Conservation (phyloP, 352 stramenopile genomes). For the Phytopythium aichiense region DNA sequence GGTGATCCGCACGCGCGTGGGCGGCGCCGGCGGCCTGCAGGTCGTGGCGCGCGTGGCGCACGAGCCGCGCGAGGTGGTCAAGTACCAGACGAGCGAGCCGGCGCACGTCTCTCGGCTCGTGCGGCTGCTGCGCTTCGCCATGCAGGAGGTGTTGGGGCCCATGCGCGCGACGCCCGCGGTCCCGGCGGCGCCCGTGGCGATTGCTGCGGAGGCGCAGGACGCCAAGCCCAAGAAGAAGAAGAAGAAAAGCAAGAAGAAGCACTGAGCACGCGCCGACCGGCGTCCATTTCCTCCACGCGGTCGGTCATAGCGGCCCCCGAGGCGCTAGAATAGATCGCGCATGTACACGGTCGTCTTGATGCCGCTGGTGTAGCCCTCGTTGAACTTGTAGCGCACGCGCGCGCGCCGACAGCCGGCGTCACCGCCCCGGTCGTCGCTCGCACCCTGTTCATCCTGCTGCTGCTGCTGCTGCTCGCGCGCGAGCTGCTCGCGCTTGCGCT, state of each 20-base stretch:
- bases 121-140: constrained; percentile 56
- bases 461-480: constrained; percentile 37
- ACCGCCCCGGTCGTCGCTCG: constrained; percentile 6
- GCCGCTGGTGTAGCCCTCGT: constrained; percentile 88
- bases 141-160: constrained; percentile 63
- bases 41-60: constrained; percentile 50
- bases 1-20: constrained; percentile 53
- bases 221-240: constrained; percentile 36
- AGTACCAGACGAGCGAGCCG: constrained; percentile 23
- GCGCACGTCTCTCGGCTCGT: constrained; percentile 36
- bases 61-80: constrained; percentile 20
- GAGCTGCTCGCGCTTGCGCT: constrained; percentile 63
- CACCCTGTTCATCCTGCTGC: constrained; percentile 6
- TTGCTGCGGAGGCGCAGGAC: neutral
- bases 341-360: constrained; percentile 88
- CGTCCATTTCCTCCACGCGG: neutral
- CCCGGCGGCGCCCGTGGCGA: neutral
- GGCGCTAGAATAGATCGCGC: constrained; percentile 73
- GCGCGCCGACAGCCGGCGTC: constrained; percentile 20
- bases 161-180: constrained; percentile 24
- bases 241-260: constrained; percentile 38
- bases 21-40: constrained; percentile 18
- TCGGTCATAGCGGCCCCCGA: neutral
- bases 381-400: constrained; percentile 84
- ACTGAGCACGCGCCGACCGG: constrained; percentile 14